Percentiles rank a stretch among this genome's conserved stretches.
These are phyloP conservation scores for Leccinum ochraceum DNA, from an alignment of 768 basidiomycete genomes.

Conservation along the genomic window DNA sequence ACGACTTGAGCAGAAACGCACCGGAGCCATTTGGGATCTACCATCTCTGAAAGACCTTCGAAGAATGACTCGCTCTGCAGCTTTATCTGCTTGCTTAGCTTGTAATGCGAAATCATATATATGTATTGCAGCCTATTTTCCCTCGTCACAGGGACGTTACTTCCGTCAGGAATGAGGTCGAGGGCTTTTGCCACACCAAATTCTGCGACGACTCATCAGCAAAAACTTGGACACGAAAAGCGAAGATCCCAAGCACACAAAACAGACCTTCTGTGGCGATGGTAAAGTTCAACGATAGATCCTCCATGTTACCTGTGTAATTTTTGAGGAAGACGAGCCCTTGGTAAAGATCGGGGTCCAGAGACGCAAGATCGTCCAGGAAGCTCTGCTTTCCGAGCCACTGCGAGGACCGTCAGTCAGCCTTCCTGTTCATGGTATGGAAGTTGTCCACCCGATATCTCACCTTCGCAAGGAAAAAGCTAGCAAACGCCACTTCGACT, in stretches of 20 bases:
- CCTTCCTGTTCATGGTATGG: neutral
- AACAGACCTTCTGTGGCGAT: constrained; percentile 78
- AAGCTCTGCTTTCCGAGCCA: constrained; percentile 93
- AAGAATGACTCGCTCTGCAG: constrained; percentile 86
- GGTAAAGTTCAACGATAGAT: constrained; percentile 87
- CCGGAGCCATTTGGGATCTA: constrained; percentile 88
- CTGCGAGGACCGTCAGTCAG: constrained; percentile 38
- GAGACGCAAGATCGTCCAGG: constrained; percentile 88
- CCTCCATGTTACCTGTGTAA: constrained; percentile 83
- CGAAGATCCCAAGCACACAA: neutral
- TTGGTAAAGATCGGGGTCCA: constrained; percentile 91
- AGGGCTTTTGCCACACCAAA: constrained; percentile 76
- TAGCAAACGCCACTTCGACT: constrained; percentile 92
- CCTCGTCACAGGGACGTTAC: constrained; percentile 79
- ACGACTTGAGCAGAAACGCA: constrained; percentile 26
- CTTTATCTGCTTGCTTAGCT: constrained; percentile 86
- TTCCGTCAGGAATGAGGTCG: constrained; percentile 81
- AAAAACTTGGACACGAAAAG: neutral
- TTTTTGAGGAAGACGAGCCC: constrained; percentile 93
- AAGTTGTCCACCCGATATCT: constrained; percentile 6
- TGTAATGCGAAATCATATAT: constrained; percentile 84
- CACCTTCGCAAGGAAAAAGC: constrained; percentile 91
- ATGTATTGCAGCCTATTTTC: constrained; percentile 93
- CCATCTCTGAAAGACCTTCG: constrained; percentile 88
- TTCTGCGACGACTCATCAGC: constrained; percentile 46